Base-by-base conservation (phyloP, 2,329 filamentous ascomycete genomes). In the Apiospora koreana region DNA sequence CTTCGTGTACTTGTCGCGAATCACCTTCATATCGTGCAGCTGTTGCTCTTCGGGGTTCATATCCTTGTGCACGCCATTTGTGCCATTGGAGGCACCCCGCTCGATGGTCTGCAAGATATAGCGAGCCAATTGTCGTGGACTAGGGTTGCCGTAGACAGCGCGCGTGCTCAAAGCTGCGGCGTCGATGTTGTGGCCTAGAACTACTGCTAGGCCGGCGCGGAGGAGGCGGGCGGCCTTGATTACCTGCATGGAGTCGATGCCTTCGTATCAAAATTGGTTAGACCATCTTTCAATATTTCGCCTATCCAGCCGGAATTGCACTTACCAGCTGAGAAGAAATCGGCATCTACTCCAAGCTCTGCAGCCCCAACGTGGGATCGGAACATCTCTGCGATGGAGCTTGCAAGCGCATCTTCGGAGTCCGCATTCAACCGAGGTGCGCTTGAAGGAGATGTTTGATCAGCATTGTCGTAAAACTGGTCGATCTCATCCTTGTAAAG, bases 401-500 rank as follows among this genome's bases (percentile, higher is more conserved):
- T 31, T 14, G 72, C 71, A 65, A 83, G 69, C 1, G 74, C 68
- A 7, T 79, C 73, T 58, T 76, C 75, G 0, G 79, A 80, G 64
- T 70, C 75, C 3, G 79, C 58, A 67, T 83, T 77, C 3, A 82
- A 73, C 8, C 65, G 68, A 0, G 77, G 77, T 1, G 76, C 73
- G 8, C 76, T 75, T 1, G 68, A 68, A 1, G 71, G 67, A 1
- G 73, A 72, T n/a, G 69, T 58, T 12, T 74, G 64, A 1, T 69
- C 72, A 6, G 70, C 74, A 14, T 68, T 68, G 18, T 78, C 73
- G 69, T 86, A 87, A 0, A 86, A 69, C 21, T 75, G 73, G 35
- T 84, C 79, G 28, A 86, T 85, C 69, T 85, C 82, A 0, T 80
- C 76, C 31, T 80, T 75, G 71, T 87, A 87, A 43, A 83, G 67